Evolutionary conservation across 768 basidiomycete species (phyloP), one percentile per base, ranked within the genome.

Genomic region (Leucogyrophana mollusca): DNA sequence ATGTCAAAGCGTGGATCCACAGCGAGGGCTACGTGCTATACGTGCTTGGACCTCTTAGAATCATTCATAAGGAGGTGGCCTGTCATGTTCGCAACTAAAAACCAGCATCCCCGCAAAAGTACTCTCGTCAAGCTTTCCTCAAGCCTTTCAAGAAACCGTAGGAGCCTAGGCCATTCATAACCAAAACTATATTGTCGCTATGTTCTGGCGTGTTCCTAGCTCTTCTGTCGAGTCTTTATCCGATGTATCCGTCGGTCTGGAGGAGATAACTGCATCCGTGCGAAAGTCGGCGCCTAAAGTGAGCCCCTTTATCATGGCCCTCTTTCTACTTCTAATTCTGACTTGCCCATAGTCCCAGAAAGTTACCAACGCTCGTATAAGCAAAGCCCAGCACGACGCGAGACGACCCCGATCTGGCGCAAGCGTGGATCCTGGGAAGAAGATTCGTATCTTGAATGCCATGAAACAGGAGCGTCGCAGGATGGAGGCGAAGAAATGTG

Each of bases 361-460:
- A 43, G 44, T 45, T 4, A 25, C 16, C 2, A 45, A 17, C 17
- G 18, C 44, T 4, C 44, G 44, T 9, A 40, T 17, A n/a, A 45
- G 40, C 27, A 27, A 43, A 13, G 23, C 43, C 21, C 34, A 43
- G 21, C 39, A 30, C 33, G 20, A 44, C 40, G n/a, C 24, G 27
- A 23, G 8, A n/a, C n/a, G 35, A 8, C 16, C 20, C 6, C 35
- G 35, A 37, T 37, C 35, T 37, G n/a, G 35, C 9, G n/a, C 35
- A 21, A 13, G 27, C 13, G 27, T 7, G 6, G 20, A 37, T 16
- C 7, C n/a, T 2, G 43, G 24, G 10, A 10, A 47, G 14, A 22
- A 46, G n/a, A 22, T 46, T 13, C 43, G 40, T n/a, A 18, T 60
- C 42, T 55, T 60, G 36, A 56, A 57, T 43, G 60, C 60, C 18